Evolutionary conservation across 139 green algal genomes (phyloP).

Genomic region (Zygnema circumcarinatum): DNA sequence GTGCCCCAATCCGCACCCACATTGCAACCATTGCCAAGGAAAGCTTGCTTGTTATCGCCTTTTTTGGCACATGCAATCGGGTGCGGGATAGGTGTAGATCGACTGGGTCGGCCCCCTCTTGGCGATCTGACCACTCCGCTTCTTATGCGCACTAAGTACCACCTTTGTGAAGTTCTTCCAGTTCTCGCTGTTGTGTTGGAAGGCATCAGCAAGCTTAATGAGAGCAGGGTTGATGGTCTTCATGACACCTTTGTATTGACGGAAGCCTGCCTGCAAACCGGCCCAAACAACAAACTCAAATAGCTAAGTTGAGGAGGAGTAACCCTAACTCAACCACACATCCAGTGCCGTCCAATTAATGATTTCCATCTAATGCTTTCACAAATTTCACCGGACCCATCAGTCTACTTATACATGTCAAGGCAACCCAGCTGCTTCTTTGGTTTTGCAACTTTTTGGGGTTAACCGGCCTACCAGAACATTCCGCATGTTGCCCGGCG

Average conservation of each 20-base stretch:
- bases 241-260: constrained; percentile 24
- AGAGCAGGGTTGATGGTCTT: constrained; percentile 42
- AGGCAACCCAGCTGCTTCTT: too few species aligned
- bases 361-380: too few species aligned
- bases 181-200: constrained; percentile 22
- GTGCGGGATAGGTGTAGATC: constrained; percentile 52
- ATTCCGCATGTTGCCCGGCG: constrained; percentile 59
- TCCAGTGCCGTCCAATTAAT: too few species aligned
- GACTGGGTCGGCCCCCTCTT: constrained; percentile 22
- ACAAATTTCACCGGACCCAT: too few species aligned
- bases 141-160: constrained; percentile 2
- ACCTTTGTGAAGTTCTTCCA: constrained; percentile 30
- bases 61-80: constrained; percentile 52
- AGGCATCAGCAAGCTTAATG: constrained; percentile 31
- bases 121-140: constrained; percentile 27
- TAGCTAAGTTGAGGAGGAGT: neutral
- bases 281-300: constrained; percentile 21
- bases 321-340: too few species aligned
- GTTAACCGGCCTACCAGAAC: constrained; percentile 36
- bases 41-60: too few species aligned
- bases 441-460: neutral
- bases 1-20: too few species aligned
- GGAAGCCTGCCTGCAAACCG: constrained; percentile 40
- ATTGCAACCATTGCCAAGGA: too few species aligned
- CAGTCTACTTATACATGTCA: too few species aligned